phyloP scores from a whole-genome alignment of 2,329 filamentous ascomycete genomes.

The Botrytis deweyae region DNA sequence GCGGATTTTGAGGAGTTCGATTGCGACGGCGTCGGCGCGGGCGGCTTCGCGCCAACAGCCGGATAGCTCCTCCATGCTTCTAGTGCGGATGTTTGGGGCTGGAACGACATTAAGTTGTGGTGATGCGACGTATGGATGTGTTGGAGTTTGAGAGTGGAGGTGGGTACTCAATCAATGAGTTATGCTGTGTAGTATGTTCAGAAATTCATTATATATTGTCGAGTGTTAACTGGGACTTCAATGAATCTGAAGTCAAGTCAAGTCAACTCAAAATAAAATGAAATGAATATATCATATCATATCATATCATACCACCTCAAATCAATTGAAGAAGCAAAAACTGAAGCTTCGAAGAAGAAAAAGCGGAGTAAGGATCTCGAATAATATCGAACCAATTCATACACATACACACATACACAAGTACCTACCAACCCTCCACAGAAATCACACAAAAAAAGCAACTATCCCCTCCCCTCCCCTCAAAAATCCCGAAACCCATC shows the following conservation, averaged over 20 bases:
- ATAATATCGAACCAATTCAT: not conserved
- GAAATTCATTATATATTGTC: not conserved
- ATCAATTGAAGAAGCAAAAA: not conserved
- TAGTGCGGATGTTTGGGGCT: not conserved
- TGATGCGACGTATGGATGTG: slow-evolving; percentile 12
- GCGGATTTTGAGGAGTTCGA: slow-evolving; percentile 51
- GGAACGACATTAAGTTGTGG: slow-evolving; percentile 37
- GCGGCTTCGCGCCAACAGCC: slow-evolving; percentile 57
- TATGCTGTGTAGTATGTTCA: not conserved
- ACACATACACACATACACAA: not conserved
- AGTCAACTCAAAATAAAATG: not conserved
- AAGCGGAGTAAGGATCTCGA: not conserved
- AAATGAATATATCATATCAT: not conserved
- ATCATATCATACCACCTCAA: not conserved
- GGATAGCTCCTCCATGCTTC: slow-evolving; percentile 35
- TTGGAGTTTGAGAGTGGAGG: not conserved
- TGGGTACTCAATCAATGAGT: not conserved
- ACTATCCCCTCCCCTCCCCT: not conserved
- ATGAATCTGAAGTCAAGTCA: not conserved
- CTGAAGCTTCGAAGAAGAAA: not conserved
- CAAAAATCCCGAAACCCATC: not conserved
- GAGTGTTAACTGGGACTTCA: not conserved
- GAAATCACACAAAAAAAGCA: not conserved
- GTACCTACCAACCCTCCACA: not conserved
- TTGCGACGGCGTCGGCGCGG: slow-evolving; percentile 49